These are phyloP conservation scores for Penicillium nordicum DNA, from an alignment of 2,329 filamentous ascomycete genomes.

Conservation along the genomic window DNA sequence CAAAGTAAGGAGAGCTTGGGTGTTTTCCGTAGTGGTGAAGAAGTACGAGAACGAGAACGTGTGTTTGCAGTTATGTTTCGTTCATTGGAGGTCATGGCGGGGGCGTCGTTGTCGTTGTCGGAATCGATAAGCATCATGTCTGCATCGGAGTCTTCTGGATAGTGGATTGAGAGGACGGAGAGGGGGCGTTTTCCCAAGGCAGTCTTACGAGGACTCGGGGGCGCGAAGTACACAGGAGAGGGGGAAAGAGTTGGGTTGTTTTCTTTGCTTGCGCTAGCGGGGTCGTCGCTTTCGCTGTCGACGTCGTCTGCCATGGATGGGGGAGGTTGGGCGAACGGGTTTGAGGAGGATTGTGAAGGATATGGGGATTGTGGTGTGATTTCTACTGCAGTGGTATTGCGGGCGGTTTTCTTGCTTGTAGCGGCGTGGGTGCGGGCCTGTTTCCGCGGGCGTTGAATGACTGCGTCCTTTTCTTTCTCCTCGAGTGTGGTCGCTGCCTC, in stretches of 20 bases:
- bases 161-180: constrained; percentile 38
- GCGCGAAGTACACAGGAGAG: constrained; percentile 32
- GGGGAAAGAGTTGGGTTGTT: constrained; percentile 47
- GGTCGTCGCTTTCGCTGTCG: constrained; percentile 23
- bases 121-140: constrained; percentile 29
- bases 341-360: background rate
- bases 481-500: constrained; percentile 36
- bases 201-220: constrained; percentile 38
- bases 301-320: constrained; percentile 8
- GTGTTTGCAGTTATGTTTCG: constrained; percentile 42
- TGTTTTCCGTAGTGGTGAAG: constrained; percentile 34
- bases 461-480: constrained; percentile 23
- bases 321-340: background rate
- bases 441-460: constrained; percentile 16
- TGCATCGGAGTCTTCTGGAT: constrained; percentile 30
- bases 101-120: constrained; percentile 27
- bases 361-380: background rate
- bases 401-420: constrained; percentile 12
- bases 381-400: constrained; percentile 3
- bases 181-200: constrained; percentile 43
- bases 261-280: constrained; percentile 45
- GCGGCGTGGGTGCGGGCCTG: constrained; percentile 10
- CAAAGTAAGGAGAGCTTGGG: constrained; percentile 32
- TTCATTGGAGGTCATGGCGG: constrained; percentile 35
- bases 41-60: constrained; percentile 13